These are phyloP conservation scores for Candida maesae DNA, from an alignment of 805 yeast species.

Conservation along the genomic window DNA sequence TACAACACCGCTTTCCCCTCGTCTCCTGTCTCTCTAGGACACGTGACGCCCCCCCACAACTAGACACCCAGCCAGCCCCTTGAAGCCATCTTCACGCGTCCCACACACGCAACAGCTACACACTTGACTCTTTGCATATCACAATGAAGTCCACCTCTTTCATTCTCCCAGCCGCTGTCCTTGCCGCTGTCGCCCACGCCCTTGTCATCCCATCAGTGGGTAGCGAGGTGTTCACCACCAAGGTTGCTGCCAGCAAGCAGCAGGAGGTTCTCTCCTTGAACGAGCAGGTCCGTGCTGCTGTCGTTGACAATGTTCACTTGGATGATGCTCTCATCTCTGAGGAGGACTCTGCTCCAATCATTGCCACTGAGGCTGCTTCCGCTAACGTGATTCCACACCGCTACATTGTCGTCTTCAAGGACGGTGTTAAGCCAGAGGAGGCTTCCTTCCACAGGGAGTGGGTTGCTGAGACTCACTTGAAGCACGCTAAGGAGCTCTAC, in stretches of 20 bases:
- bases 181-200: slow-evolving; percentile 41
- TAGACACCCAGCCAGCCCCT: too few relatives aligned
- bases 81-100: too few relatives aligned
- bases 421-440: slow-evolving; percentile 48
- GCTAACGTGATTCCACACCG: slow-evolving; percentile 60
- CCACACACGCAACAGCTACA: too few relatives aligned
- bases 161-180: slow-evolving; percentile 32
- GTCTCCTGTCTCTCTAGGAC: too few relatives aligned
- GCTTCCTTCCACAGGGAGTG: slow-evolving; percentile 63
- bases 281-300: slow-evolving; percentile 15
- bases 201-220: slow-evolving; percentile 58
- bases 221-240: slow-evolving; percentile 33
- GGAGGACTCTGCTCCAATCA: slow-evolving; percentile 41
- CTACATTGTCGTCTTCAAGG: slow-evolving; percentile 84
- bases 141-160: slow-evolving; percentile 20
- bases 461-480: slow-evolving; percentile 52
- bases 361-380: slow-evolving; percentile 37
- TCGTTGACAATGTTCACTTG: slow-evolving; percentile 17
- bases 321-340: slow-evolving; percentile 14
- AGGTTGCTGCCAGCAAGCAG: slow-evolving; percentile 8
- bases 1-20: too few relatives aligned
- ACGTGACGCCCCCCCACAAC: too few relatives aligned
- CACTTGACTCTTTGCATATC: too few relatives aligned
- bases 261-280: slow-evolving; percentile 7
- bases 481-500: slow-evolving; percentile 35